Percentiles rank a stretch among this genome's conserved stretches.
Evolutionary conservation across 768 basidiomycete species (phyloP).

Genomic region (Boletus huronensis): DNA sequence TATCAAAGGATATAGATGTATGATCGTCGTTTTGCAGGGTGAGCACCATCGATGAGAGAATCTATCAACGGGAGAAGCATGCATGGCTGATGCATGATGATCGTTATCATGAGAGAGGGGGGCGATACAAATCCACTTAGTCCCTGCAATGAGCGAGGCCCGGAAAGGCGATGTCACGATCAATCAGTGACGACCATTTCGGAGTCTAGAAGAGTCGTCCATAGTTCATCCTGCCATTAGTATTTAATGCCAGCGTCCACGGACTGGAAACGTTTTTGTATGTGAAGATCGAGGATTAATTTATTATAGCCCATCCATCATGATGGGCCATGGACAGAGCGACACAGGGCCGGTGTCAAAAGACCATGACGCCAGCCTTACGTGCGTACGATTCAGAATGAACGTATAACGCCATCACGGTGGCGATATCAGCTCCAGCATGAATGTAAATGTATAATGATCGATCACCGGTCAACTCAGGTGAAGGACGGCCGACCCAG

Average conservation of each 20-base stretch:
- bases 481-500: not conserved
- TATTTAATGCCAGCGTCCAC: not conserved
- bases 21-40: slow-evolving; percentile 1
- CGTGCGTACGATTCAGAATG: not conserved
- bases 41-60: not conserved
- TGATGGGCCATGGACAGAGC: not conserved
- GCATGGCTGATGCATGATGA: not conserved
- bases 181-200: not conserved
- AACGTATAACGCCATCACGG: not conserved
- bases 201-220: not conserved
- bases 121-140: not conserved
- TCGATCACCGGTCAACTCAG: slow-evolving; percentile 6
- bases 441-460: not conserved
- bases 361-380: not conserved
- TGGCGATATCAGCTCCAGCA: not conserved
- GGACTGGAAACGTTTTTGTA: not conserved
- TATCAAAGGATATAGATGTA: not conserved
- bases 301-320: not conserved
- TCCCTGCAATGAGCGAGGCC: slow-evolving; percentile 1
- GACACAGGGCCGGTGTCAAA: not conserved
- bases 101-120: not conserved
- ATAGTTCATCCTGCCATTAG: not conserved
- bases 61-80: not conserved
- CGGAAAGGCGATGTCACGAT: slow-evolving; percentile 1
- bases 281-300: slow-evolving; percentile 2